Evolutionary conservation across 2,329 filamentous ascomycete species (phyloP), one percentile per base, ranked within the genome.

Genomic region (Colletotrichum plurivorum): DNA sequence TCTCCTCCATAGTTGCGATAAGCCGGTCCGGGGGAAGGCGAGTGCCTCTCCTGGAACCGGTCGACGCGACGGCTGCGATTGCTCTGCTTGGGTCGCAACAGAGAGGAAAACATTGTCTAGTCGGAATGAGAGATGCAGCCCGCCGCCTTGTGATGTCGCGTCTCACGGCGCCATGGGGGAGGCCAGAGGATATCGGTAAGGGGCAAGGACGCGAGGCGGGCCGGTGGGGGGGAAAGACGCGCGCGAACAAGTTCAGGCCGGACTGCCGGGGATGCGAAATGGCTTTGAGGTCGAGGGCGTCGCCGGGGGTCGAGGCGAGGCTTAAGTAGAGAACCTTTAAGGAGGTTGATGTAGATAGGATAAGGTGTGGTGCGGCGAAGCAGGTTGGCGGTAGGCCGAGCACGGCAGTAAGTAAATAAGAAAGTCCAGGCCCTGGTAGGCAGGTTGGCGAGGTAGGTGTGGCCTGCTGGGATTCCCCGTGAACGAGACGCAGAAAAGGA

Each of bases 1-100:
- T 65, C 49, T 62, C 48, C 77, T 46, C 74, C 75, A 70, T 83
- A 82, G 36, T 79, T 74, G 62, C 75, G 78, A 61, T 59, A 62
- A 45, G 71, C 71, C n/a, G 69, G 71, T 8, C 71, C 71, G n/a
- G 69, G 60, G 27, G 71, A 55, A 48, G 71, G 71, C 7, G 71
- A 71, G 15, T 60, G 55, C 45, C 64, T 57, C 31, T 69, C 60
- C 22, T 49, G 51, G 4, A 63, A 58, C n/a, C 61, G 60, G 36
- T 72, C 70, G 57, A 67, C 46, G 53, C 61, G 71, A 66, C 65
- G 64, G 53, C 18, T 54, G 57, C 65, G 69, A 63, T 69, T 68
- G 48, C 46, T 69, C 62, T 69, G 66, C 66, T 61, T 71, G 53
- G 71, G 69, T 62, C 69, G 71, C 48, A 72, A 65, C 60, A 72